Percentiles rank a stretch among this genome's conserved stretches.
Evolutionary conservation across 768 basidiomycete species (phyloP).

Genomic region (Mycena polygramma): DNA sequence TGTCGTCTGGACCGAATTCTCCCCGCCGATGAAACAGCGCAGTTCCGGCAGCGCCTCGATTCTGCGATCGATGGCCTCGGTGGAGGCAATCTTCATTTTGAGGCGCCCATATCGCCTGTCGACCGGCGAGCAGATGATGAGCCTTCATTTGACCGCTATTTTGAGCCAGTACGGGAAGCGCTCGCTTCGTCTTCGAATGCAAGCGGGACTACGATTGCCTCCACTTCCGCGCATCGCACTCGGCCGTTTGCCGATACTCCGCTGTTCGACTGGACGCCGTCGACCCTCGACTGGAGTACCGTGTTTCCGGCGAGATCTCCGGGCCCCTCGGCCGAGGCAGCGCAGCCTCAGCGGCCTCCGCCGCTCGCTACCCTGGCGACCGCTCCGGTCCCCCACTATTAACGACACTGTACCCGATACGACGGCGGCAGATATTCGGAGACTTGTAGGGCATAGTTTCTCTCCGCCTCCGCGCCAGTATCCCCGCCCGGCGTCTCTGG

Average conservation of each 20-base stretch:
- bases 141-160: conserved; percentile 11
- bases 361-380: conserved; percentile 26
- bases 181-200: conserved; percentile 7
- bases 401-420: conserved; percentile 7
- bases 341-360: conserved; percentile 9
- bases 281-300: conserved; percentile 16
- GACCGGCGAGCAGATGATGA: conserved; percentile 15
- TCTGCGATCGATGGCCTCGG: conserved; percentile 50
- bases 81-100: conserved; percentile 43
- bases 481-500: conserved; percentile 33
- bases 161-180: conserved; percentile 1
- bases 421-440: conserved; percentile 25
- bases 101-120: conserved; percentile 25
- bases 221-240: neutral
- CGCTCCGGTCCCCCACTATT: neutral
- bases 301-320: neutral
- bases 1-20: conserved; percentile 30
- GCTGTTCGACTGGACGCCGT: conserved; percentile 32
- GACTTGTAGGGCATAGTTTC: conserved; percentile 9
- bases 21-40: conserved; percentile 22
- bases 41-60: conserved; percentile 51
- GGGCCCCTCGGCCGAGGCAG: conserved; percentile 3
- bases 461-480: conserved; percentile 20
- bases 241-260: conserved; percentile 18
- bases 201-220: neutral